phyloP scores from a whole-genome alignment of 306 rosid species.

The Ochetophila trinervis region DNA sequence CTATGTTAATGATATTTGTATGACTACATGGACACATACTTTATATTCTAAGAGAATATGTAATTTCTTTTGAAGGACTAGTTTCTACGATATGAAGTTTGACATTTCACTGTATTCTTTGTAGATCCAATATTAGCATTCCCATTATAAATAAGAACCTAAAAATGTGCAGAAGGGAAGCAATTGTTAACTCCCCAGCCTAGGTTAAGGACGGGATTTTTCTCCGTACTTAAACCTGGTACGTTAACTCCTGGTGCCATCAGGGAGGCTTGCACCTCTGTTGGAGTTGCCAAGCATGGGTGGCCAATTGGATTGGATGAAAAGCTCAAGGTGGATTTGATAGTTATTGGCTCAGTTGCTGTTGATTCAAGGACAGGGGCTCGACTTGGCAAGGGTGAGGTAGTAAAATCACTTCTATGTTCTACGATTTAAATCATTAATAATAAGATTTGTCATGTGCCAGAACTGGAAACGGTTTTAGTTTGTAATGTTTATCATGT shows the following conservation, averaged over 20 bases:
- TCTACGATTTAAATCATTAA: background rate
- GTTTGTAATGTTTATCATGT: background rate
- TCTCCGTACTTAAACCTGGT: slow-evolving; percentile 60
- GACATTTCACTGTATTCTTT: background rate
- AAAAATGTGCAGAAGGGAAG: slow-evolving; percentile 53
- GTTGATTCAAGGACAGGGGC: slow-evolving; percentile 91
- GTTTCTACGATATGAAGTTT: no score
- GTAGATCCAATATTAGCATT: background rate
- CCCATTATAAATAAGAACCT: background rate
- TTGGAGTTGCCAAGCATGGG: slow-evolving; percentile 82
- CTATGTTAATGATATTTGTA: no score
- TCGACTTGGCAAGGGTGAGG: slow-evolving; percentile 96
- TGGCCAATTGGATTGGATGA: slow-evolving; percentile 77
- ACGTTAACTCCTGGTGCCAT: slow-evolving; percentile 47
- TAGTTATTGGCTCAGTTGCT: slow-evolving; percentile 88
- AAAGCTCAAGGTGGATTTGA: slow-evolving; percentile 77
- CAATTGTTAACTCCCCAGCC: slow-evolving; percentile 90
- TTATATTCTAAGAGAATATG: no score
- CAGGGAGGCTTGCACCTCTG: slow-evolving; percentile 71
- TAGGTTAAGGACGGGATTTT: slow-evolving; percentile 84
- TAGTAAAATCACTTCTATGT: slow-evolving; percentile 17
- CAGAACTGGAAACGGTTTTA: background rate
- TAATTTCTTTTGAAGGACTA: no score
- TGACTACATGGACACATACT: no score
- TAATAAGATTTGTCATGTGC: background rate